Evolutionary conservation across 2,329 filamentous ascomycete species (phyloP).

Genomic region (Botryotinia convoluta): DNA sequence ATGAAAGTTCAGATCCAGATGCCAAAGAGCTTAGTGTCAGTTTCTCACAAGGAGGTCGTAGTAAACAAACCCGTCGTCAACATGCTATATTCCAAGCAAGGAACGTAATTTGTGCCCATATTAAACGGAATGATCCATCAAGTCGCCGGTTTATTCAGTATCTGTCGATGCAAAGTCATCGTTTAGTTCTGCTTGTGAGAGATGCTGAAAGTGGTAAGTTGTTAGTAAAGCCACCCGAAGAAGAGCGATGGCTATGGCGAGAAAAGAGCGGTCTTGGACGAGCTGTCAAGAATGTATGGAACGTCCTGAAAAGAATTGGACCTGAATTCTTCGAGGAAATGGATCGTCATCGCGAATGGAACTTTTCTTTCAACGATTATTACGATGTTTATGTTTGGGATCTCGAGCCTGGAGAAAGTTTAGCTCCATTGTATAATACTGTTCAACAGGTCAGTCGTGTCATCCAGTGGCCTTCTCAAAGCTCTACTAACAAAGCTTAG

Average conservation of each 20-base stretch:
- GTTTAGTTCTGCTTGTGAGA: constrained; percentile 43
- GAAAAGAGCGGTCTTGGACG: constrained; percentile 42
- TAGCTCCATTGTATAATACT: constrained; percentile 35
- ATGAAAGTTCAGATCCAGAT: constrained; percentile 26
- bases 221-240: constrained; percentile 40
- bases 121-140: constrained; percentile 44
- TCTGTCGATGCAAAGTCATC: constrained; percentile 41
- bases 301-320: constrained; percentile 39
- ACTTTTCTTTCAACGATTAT: constrained; percentile 44
- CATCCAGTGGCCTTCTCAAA: neutral
- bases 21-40: constrained; percentile 39
- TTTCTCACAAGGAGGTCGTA: constrained; percentile 38
- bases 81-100: constrained; percentile 41
- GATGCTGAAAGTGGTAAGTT: constrained; percentile 43
- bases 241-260: constrained; percentile 42
- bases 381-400: constrained; percentile 47
- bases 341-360: constrained; percentile 40
- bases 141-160: constrained; percentile 46
- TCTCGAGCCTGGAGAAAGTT: constrained; percentile 38
- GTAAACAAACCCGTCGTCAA: constrained; percentile 35
- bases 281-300: constrained; percentile 42
- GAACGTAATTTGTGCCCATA: constrained; percentile 44
- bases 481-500: constrained; percentile 25
- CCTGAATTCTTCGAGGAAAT: constrained; percentile 43
- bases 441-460: constrained; percentile 35